These are phyloP conservation scores for Ocimum tenuiflorum DNA, from an alignment of 257 asterid genomes.

Conservation along the genomic window DNA sequence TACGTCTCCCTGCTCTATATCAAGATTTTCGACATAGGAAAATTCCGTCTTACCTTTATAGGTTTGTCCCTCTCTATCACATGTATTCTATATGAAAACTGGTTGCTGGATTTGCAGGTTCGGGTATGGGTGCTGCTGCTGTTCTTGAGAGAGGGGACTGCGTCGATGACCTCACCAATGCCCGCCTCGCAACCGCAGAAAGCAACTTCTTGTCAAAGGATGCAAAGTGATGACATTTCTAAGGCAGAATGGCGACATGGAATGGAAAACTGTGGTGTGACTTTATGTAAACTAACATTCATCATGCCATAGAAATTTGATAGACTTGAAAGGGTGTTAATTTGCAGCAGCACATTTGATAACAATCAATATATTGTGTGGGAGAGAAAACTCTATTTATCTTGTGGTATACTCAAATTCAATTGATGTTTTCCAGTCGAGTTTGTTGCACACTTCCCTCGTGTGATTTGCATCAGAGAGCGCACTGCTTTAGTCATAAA, in stretches of 20 bases:
- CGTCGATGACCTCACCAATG: conserved; percentile 49
- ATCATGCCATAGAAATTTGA: not conserved
- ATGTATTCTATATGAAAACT: not conserved
- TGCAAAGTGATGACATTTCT: conserved; percentile 17
- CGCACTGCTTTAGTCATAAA: too few relatives aligned
- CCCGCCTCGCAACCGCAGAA: conserved; percentile 17
- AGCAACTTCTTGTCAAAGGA: conserved; percentile 35
- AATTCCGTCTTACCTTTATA: too few relatives aligned
- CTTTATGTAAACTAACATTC: not conserved
- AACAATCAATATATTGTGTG: not conserved
- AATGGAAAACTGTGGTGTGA: not conserved
- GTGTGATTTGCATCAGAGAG: too few relatives aligned
- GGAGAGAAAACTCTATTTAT: too few relatives aligned
- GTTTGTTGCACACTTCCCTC: too few relatives aligned
- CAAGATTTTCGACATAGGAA: not conserved
- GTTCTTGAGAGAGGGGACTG: conserved; percentile 83
- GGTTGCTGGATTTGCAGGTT: conserved; percentile 39
- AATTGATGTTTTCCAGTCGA: too few relatives aligned
- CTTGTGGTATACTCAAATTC: too few relatives aligned
- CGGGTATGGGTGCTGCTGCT: conserved; percentile 98
- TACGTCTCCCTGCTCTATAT: not conserved
- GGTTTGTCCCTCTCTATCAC: too few relatives aligned
- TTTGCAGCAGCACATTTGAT: not conserved
- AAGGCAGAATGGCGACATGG: not conserved
- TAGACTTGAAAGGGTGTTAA: not conserved